These are phyloP conservation scores for Mycena venus DNA, from an alignment of 768 basidiomycete species.

Conservation along the genomic window DNA sequence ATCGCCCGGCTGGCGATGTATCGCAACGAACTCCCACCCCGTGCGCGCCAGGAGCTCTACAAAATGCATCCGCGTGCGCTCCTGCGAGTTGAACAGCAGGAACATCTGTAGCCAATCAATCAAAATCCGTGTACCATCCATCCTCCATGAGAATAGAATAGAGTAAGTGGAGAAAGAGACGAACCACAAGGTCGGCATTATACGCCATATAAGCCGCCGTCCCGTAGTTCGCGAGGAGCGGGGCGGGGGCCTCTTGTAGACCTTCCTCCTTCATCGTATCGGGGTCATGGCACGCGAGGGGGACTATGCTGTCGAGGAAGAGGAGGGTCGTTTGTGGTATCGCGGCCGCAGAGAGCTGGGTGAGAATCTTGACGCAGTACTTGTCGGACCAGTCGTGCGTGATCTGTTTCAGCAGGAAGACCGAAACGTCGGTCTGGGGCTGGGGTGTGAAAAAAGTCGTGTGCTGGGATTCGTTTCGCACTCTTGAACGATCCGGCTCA, in stretches of 20 bases:
- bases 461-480: constrained; percentile 52
- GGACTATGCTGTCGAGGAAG: constrained; percentile 55
- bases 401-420: constrained; percentile 70
- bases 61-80: constrained; percentile 37
- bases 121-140: too few species aligned
- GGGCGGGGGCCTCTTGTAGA: constrained; percentile 44
- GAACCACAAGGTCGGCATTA: constrained; percentile 50
- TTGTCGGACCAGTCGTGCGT: constrained; percentile 77
- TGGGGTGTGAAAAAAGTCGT: constrained; percentile 71
- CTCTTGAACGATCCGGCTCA: too few species aligned
- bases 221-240: constrained; percentile 56
- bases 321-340: constrained; percentile 52
- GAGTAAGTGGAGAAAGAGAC: constrained; percentile 22
- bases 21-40: neutral
- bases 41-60: neutral
- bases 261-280: constrained; percentile 30
- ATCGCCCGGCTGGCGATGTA: neutral
- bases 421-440: constrained; percentile 50
- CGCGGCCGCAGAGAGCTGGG: constrained; percentile 52
- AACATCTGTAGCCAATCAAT: constrained; percentile 52
- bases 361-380: constrained; percentile 51
- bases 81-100: constrained; percentile 52
- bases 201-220: constrained; percentile 51
- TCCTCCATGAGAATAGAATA: neutral
- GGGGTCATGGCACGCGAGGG: constrained; percentile 51